Conservation (phyloP, 2,329 filamentous ascomycete species). For the Ophioceras dolichostomum region DNA sequence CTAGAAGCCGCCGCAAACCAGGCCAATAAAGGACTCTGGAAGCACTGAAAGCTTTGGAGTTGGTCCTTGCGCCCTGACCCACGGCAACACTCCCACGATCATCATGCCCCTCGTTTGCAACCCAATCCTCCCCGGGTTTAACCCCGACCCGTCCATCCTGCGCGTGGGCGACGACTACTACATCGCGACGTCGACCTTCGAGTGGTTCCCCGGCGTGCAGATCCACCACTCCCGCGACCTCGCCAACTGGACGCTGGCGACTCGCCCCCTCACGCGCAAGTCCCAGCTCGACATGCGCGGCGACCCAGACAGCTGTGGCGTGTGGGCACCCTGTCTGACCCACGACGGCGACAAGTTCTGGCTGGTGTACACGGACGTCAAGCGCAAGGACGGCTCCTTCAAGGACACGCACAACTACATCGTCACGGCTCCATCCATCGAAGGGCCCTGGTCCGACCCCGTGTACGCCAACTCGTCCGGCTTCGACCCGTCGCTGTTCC, state of each 20-base stretch:
- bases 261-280: constrained; percentile 34
- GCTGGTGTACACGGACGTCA: constrained; percentile 53
- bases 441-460: constrained; percentile 51
- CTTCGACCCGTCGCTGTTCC: constrained; percentile 50
- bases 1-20: too few species aligned
- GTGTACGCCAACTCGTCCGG: constrained; percentile 47
- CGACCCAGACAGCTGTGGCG: constrained; percentile 44
- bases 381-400: constrained; percentile 54
- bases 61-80: too few species aligned
- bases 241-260: constrained; percentile 36
- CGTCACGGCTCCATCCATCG: constrained; percentile 36
- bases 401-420: constrained; percentile 55
- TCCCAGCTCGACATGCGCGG: constrained; percentile 31
- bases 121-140: constrained; percentile 42
- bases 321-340: constrained; percentile 54
- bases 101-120: constrained; percentile 25
- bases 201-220: constrained; percentile 42
- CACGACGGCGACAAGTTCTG: constrained; percentile 49
- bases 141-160: constrained; percentile 39
- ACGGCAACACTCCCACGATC: not conserved
- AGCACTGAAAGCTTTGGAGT: too few species aligned
- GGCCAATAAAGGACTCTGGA: too few species aligned
- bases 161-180: constrained; percentile 40
- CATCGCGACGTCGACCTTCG: constrained; percentile 42
- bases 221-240: constrained; percentile 41